Evolutionary conservation across 2,329 filamentous ascomycete species (phyloP).

Genomic region (Colletotrichum magnum): DNA sequence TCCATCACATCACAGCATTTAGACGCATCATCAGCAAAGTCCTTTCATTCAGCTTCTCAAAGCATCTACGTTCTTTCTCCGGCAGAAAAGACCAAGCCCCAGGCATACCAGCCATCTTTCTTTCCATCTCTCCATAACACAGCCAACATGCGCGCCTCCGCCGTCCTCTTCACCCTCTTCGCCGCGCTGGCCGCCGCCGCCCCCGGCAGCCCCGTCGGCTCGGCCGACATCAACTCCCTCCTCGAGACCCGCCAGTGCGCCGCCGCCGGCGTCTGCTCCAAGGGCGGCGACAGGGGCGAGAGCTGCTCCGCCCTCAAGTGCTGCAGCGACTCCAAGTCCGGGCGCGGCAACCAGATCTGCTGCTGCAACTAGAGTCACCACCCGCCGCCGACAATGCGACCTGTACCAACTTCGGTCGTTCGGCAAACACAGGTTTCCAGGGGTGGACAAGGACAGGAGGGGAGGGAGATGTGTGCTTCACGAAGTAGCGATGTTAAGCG

Average conservation of each 20-base stretch:
- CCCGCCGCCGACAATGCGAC: no score
- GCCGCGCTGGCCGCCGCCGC: conserved; percentile 24
- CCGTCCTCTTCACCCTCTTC: conserved; percentile 26
- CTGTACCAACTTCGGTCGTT: no score
- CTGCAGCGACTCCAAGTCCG: conserved; percentile 22
- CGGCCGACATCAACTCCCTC: not conserved
- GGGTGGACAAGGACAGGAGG: no score
- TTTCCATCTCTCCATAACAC: not conserved
- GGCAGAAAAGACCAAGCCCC: not conserved
- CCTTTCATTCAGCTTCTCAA: not conserved
- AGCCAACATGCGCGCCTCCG: conserved; percentile 24
- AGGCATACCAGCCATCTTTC: not conserved
- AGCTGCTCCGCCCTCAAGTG: conserved; percentile 18
- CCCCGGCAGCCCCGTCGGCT: not conserved
- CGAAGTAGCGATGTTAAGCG: no score
- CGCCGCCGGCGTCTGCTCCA: conserved; percentile 8
- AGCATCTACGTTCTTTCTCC: not conserved
- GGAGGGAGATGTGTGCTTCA: no score
- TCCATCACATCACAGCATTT: not conserved
- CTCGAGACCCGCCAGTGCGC: not conserved
- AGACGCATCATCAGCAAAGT: not conserved
- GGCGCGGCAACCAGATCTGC: conserved; percentile 20
- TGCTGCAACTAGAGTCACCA: conserved; percentile 19
- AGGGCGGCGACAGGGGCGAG: conserved; percentile 13
- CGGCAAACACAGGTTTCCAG: no score